phyloP scores from a whole-genome alignment of 805 yeast species.

The Candida multigemmis region DNA sequence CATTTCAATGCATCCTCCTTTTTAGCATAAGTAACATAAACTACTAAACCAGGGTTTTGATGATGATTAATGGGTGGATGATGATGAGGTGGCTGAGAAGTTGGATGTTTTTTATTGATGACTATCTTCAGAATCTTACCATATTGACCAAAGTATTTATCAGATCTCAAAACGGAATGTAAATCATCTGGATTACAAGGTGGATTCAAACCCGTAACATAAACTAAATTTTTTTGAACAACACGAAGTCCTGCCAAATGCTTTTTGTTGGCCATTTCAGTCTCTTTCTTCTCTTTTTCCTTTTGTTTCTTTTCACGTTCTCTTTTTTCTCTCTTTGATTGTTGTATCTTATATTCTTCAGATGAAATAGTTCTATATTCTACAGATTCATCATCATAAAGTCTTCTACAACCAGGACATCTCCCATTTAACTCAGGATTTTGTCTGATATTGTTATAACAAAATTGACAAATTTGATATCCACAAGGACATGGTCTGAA shows the following conservation, averaged over 20 bases:
- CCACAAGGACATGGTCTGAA: slow-evolving; percentile 99
- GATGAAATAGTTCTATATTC: slow-evolving; percentile 77
- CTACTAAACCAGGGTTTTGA: slow-evolving; percentile 77
- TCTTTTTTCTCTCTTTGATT: slow-evolving; percentile 67
- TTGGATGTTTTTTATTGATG: slow-evolving; percentile 68
- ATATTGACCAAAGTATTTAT: slow-evolving; percentile 95
- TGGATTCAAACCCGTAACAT: slow-evolving; percentile 91
- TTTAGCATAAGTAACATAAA: slow-evolving; percentile 85
- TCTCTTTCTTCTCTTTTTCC: slow-evolving; percentile 88
- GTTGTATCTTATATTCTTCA: slow-evolving; percentile 82
- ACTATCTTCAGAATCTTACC: slow-evolving; percentile 93
- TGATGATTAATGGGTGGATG: slow-evolving; percentile 33
- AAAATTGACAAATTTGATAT: slow-evolving; percentile 95
- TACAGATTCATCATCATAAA: slow-evolving; percentile 87
- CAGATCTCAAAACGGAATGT: slow-evolving; percentile 73
- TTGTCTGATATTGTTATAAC: slow-evolving; percentile 92
- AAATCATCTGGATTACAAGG: slow-evolving; percentile 76
- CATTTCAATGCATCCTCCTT: slow-evolving; percentile 95
- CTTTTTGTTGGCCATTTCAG: slow-evolving; percentile 74
- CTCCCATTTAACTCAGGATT: slow-evolving; percentile 93
- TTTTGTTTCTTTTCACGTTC: slow-evolving; percentile 77
- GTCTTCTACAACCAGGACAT: slow-evolving; percentile 96
- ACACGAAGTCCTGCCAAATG: slow-evolving; percentile 96
- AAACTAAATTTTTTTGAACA: slow-evolving; percentile 94
- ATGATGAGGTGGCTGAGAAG: slow-evolving; percentile 19